Evolutionary conservation across 177 flowering plant species (phyloP), one percentile per base, ranked within the genome.

Genomic region (Vitis hybrid): DNA sequence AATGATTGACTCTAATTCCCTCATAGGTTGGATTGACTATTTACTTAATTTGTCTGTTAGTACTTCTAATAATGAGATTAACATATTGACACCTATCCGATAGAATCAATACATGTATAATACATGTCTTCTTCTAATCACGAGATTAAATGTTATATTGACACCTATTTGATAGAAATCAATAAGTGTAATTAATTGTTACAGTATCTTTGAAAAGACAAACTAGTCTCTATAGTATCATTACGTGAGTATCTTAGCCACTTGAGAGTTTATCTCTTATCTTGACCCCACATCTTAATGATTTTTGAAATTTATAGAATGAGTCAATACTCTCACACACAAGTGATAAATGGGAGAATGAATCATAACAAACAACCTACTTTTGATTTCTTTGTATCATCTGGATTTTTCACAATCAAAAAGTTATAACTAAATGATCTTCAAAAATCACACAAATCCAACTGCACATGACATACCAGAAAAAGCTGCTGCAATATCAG

Each of bases 381-480:
- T 39, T 39, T 39, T 39, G 48, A 39, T 39, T 39, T 39, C 9
- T 39, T 39, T 39, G 9, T 39, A 39, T 39, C 7, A 39, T 39
- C 7, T 39, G 48, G 48, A 39, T 39, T 8, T 39, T 39, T 39
- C 9, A 39, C 48, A 39, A 39, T 39, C 10, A 39, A 39, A 39
- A 39, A 39, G 48, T 15, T 4, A 51, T 15, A 51, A 51, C 55
- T 51, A 39, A 21, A 59, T 49, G 39, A 68, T 68, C 64, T 56
- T 13, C 19, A 18, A 57, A 57, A 62, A 67, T 60, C 55, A 57
- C 23, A 54, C 50, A 49, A 50, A 64, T 57, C 69, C 59, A 26
- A 13, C 21, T 60, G 66, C 65, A 66, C 70, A 66, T 52, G 56
- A 61, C 55, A 64, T 63, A 70, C 55, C 68, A 56, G 14, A 54